phyloP scores from a whole-genome alignment of 345 rosid genomes.

The thale cress (Arabidopsis thaliana) region DNA sequence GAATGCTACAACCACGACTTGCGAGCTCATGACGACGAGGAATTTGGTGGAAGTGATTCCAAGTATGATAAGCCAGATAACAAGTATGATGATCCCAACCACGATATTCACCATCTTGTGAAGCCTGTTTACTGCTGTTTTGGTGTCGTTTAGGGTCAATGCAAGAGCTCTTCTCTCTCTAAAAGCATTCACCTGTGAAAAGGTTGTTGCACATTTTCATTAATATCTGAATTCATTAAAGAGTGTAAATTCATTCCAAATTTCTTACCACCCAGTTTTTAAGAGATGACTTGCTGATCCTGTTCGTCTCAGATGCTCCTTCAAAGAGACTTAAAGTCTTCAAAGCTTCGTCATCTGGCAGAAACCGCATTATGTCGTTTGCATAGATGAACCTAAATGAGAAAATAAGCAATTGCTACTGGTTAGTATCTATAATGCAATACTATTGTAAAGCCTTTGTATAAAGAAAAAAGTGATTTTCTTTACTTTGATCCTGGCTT shows the following conservation, averaged over 20 bases:
- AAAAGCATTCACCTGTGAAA: conserved; percentile 64
- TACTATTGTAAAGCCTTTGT: not conserved
- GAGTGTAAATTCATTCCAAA: not conserved
- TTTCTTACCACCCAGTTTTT: conserved; percentile 84
- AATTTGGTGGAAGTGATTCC: conserved; percentile 68
- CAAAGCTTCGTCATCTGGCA: conserved; percentile 69
- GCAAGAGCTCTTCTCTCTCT: conserved; percentile 75
- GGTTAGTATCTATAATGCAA: not conserved
- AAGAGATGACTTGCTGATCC: conserved; percentile 64
- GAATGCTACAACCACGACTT: conserved; percentile 72
- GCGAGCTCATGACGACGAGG: conserved; percentile 64
- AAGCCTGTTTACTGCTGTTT: conserved; percentile 77
- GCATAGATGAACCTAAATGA: conserved; percentile 61
- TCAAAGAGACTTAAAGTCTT: conserved; percentile 74
- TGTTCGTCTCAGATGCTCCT: conserved; percentile 61
- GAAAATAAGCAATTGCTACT: not conserved
- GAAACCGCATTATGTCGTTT: conserved; percentile 75
- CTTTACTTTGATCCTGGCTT: conserved; percentile 52
- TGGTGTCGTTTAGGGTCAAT: conserved; percentile 74
- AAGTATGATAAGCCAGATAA: conserved; percentile 65
- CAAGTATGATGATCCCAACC: conserved; percentile 54
- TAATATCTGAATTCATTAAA: not conserved
- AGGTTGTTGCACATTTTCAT: not conserved
- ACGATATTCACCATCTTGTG: conserved; percentile 77
- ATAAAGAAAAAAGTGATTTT: not conserved